phyloP scores from a whole-genome alignment of 768 basidiomycete genomes.

The Imleria badia region DNA sequence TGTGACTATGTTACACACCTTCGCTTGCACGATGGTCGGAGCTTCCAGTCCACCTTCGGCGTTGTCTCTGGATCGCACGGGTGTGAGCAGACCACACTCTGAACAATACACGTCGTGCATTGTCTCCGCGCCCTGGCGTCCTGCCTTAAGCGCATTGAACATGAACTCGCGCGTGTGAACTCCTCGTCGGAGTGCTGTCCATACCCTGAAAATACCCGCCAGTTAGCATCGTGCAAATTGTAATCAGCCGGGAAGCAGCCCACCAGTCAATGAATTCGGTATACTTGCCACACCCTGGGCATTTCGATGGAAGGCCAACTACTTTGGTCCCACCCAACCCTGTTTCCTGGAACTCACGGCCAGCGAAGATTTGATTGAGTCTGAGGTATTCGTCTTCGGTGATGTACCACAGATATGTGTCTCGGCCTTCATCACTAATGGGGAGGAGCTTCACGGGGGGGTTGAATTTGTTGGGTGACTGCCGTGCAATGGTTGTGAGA shows the following conservation, averaged over 20 bases:
- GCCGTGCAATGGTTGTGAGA: background rate
- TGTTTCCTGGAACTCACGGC: slow-evolving; percentile 13
- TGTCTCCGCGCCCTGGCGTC: slow-evolving; percentile 15
- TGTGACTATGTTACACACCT: background rate
- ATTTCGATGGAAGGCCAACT: slow-evolving; percentile 4
- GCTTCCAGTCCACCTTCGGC: slow-evolving; percentile 14
- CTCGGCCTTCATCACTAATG: background rate
- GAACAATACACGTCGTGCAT: slow-evolving; percentile 22
- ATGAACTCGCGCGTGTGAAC: slow-evolving; percentile 19
- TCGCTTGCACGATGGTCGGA: slow-evolving; percentile 8
- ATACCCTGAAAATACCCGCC: slow-evolving; percentile 1
- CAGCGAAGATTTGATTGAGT: slow-evolving; percentile 12
- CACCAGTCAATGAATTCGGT: slow-evolving; percentile 17
- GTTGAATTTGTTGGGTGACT: slow-evolving; percentile 9
- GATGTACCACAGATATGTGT: slow-evolving; percentile 16
- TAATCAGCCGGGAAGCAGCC: background rate
- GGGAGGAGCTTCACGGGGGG: slow-evolving; percentile 7
- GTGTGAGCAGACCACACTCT: slow-evolving; percentile 14
- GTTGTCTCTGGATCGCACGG: slow-evolving; percentile 14
- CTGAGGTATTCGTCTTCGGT: slow-evolving; percentile 18
- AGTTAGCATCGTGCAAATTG: background rate
- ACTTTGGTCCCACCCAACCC: slow-evolving; percentile 15
- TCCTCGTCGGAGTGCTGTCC: slow-evolving; percentile 18
- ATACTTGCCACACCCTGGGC: slow-evolving; percentile 15
- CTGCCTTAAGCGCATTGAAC: slow-evolving; percentile 13